Percentiles rank a stretch among this genome's conserved stretches.
These are phyloP conservation scores for Metschnikowia peoriensis DNA, from an alignment of 805 yeast species.

Conservation along the genomic window DNA sequence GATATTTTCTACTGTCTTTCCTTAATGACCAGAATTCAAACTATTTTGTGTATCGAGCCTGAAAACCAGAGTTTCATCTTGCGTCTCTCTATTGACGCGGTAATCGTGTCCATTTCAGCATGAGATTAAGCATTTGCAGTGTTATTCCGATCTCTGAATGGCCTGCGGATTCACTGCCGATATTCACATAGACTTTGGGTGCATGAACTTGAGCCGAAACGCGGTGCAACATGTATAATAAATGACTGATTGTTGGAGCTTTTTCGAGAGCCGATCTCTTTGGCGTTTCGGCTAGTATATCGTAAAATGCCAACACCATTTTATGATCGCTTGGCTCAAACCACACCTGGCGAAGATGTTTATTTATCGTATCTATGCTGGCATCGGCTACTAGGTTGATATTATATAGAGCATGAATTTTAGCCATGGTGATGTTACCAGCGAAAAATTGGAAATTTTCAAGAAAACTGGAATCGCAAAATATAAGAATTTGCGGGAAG, in stretches of 20 bases:
- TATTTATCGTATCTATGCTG: neutral
- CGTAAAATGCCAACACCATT: slow-evolving; percentile 6
- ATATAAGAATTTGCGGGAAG: neutral
- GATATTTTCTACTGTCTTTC: no score
- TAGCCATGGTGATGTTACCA: neutral
- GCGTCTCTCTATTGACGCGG: neutral
- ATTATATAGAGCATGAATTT: neutral
- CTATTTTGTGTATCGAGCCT: no score
- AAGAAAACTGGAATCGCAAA: slow-evolving; percentile 3
- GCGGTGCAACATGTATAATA: neutral
- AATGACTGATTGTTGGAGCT: neutral
- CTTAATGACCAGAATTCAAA: no score
- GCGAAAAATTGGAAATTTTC: neutral
- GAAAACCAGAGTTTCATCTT: no score
- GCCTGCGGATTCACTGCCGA: neutral
- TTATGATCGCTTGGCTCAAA: neutral
- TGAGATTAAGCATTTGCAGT: neutral
- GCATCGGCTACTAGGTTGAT: neutral
- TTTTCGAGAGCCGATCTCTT: neutral
- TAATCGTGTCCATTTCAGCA: slow-evolving; percentile 1
- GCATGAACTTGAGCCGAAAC: neutral
- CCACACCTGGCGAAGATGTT: neutral
- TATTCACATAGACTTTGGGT: neutral
- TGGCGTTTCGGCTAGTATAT: slow-evolving; percentile 2
- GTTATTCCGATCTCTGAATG: neutral